These are phyloP conservation scores for Xylaria sp. DNA, from an alignment of 2,329 filamentous ascomycete species.

Conservation along the genomic window DNA sequence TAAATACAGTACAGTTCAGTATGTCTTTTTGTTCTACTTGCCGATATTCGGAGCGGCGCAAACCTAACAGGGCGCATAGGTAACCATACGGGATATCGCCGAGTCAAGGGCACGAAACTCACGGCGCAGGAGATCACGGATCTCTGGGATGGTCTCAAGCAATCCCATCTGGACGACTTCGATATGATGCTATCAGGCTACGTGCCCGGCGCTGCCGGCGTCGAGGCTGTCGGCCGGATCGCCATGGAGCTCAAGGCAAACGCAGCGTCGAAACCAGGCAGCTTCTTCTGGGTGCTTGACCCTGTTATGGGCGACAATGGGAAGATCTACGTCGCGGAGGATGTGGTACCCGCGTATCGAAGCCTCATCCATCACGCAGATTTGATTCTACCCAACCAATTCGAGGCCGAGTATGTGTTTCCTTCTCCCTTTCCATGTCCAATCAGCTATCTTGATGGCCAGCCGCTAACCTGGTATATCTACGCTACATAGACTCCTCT, in stretches of 20 bases:
- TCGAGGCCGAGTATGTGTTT: constrained; percentile 86
- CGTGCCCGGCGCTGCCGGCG: constrained; percentile 85
- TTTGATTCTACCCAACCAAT: constrained; percentile 94
- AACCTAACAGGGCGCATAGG: constrained; percentile 61
- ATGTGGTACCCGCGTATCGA: constrained; percentile 92
- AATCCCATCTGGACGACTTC: constrained; percentile 87
- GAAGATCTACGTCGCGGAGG: constrained; percentile 87
- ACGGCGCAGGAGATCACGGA: constrained; percentile 84
- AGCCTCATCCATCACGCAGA: constrained; percentile 82
- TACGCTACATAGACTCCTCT: constrained; percentile 73
- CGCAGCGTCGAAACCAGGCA: constrained; percentile 68
- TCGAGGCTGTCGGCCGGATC: constrained; percentile 85
- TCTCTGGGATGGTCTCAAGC: constrained; percentile 84
- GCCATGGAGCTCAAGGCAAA: constrained; percentile 80
- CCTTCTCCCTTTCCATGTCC: neutral
- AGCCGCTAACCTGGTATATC: neutral
- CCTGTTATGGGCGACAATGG: constrained; percentile 99
- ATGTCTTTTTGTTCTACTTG: constrained; percentile 50
- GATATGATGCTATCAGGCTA: constrained; percentile 96
- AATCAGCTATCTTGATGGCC: neutral
- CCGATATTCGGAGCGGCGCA: constrained; percentile 3
- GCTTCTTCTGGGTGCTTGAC: constrained; percentile 97
- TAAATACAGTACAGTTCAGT: constrained; percentile 99
- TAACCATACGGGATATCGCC: constrained; percentile 93
- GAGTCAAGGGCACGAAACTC: constrained; percentile 85